Evolutionary conservation across 1,284 basidiomycete species (phyloP).

Genomic region (Fomes fomentarius): DNA sequence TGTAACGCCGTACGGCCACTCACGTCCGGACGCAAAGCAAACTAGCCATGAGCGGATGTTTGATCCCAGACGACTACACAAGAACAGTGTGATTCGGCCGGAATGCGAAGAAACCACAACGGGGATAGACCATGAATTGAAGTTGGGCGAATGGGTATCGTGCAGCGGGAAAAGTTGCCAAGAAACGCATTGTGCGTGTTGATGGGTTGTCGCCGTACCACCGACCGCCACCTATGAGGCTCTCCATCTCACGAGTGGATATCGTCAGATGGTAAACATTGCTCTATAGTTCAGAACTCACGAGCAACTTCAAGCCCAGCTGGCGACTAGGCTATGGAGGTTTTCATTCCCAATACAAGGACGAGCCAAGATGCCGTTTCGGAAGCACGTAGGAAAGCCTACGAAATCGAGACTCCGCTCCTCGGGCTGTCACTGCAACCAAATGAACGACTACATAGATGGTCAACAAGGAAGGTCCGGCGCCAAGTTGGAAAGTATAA

Average conservation of each 20-base stretch:
- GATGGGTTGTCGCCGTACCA: too few relatives aligned
- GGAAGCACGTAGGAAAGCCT: neutral
- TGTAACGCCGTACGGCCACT: too few relatives aligned
- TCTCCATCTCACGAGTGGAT: neutral
- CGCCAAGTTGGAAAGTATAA: slow-evolving; percentile 7
- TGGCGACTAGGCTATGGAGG: too few relatives aligned
- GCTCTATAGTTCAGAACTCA: too few relatives aligned
- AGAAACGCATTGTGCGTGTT: neutral
- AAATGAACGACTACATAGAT: neutral
- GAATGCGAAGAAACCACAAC: neutral
- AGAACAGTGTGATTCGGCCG: neutral
- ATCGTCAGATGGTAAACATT: too few relatives aligned
- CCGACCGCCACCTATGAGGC: neutral
- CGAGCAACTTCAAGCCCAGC: too few relatives aligned
- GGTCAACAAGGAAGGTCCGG: neutral
- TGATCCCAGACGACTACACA: too few relatives aligned
- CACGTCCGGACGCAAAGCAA: too few relatives aligned
- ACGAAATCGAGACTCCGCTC: neutral
- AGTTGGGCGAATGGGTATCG: neutral
- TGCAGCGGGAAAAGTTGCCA: neutral
- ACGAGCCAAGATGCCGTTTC: too few relatives aligned
- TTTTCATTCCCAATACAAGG: too few relatives aligned
- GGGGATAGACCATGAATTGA: neutral
- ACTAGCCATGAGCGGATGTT: too few relatives aligned
- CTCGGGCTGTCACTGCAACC: neutral